Conservation (phyloP, 176 grass and related monocot species). For the Oropetium thomaeum region DNA sequence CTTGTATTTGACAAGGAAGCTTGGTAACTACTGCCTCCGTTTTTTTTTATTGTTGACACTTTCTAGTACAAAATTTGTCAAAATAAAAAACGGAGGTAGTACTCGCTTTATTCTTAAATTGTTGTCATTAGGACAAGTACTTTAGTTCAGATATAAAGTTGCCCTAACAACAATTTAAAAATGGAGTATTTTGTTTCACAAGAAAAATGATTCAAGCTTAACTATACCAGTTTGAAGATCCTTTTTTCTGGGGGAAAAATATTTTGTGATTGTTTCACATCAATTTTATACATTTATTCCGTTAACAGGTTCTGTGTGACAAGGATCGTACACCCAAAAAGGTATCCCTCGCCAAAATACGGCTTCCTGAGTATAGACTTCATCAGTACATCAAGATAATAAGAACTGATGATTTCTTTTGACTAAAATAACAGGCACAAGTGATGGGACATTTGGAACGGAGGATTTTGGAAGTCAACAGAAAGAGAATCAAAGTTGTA, state of each 20-base stretch:
- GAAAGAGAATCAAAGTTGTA: slow-evolving; percentile 88
- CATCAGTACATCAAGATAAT: slow-evolving; percentile 16
- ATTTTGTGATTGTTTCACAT: background rate
- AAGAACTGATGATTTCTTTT: background rate
- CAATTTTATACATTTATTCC: slow-evolving; percentile 3
- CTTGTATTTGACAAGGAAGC: background rate
- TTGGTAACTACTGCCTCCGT: no score
- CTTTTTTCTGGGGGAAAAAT: background rate
- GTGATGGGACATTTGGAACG: slow-evolving; percentile 80
- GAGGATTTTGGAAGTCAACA: slow-evolving; percentile 86
- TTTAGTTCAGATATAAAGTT: no score
- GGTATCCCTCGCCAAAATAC: slow-evolving; percentile 29
- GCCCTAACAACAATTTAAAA: no score
- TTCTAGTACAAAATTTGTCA: no score
- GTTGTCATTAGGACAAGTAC: no score
- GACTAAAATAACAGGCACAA: slow-evolving; percentile 51
- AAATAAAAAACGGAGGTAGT: no score
- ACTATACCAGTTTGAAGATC: background rate
- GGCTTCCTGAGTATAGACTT: background rate
- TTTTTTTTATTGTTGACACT: no score
- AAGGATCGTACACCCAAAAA: slow-evolving; percentile 73
- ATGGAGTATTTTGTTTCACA: background rate
- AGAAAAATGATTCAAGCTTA: slow-evolving; percentile 17
- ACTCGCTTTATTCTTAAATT: no score
- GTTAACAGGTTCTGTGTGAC: slow-evolving; percentile 76